A percentile compares a stretch with the other conserved stretches of the same genome.
These are phyloP conservation scores for Bruguiera hainesii DNA, from an alignment of 441 rosid genomes.

Conservation along the genomic window DNA sequence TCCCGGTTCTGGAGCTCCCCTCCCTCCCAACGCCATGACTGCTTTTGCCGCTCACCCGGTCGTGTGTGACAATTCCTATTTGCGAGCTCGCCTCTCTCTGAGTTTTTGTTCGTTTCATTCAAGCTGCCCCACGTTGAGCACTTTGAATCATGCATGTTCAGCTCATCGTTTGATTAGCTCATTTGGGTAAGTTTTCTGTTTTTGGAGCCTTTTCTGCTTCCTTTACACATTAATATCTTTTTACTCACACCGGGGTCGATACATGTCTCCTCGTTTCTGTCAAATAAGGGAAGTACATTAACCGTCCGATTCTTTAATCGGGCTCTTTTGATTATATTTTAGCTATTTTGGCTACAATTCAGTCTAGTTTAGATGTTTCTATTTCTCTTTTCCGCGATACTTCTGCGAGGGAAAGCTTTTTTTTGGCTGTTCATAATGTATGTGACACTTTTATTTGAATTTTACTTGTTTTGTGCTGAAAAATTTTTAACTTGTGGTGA, in stretches of 20 bases:
- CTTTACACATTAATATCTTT: background rate
- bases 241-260: background rate
- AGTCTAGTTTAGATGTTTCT: background rate
- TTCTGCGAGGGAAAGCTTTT: too few species aligned
- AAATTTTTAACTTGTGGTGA: background rate
- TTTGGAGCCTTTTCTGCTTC: slow-evolving; percentile 5
- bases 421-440: background rate
- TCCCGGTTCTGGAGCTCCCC: slow-evolving; percentile 59
- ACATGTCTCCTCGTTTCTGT: background rate
- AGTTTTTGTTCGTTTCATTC: slow-evolving; percentile 12
- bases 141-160: slow-evolving; percentile 27
- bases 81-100: slow-evolving; percentile 32
- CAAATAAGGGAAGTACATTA: background rate
- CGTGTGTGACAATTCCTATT: slow-evolving; percentile 40
- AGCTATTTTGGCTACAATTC: background rate
- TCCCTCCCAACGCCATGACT: slow-evolving; percentile 23
- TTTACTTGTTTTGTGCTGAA: background rate
- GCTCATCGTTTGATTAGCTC: slow-evolving; percentile 45
- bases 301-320: background rate
- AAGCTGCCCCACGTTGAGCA: slow-evolving; percentile 24
- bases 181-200: slow-evolving; percentile 34
- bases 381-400: background rate
- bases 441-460: background rate
- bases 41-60: slow-evolving; percentile 56
- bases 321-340: background rate